Base-by-base conservation (phyloP, 805 yeast species). In the Wickerhamiella hasegawae region DNA sequence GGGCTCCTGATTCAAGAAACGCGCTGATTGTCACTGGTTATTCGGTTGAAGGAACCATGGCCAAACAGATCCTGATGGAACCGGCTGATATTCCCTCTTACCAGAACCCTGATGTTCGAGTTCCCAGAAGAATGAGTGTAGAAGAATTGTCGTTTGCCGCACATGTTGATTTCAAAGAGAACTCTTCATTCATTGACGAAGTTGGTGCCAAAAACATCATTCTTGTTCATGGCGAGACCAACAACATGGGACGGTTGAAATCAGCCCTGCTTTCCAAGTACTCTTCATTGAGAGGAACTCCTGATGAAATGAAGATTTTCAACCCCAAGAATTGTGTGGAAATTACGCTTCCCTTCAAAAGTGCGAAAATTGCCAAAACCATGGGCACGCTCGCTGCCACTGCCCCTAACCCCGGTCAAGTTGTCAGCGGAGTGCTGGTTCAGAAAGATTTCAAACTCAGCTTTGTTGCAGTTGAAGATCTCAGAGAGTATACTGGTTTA, bases 121-220 rank as follows among this genome's bases (percentile, higher is more conserved):
- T 90, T 28, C 96, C 97, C 4, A 72, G 98, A 50, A 67, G 96
- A 43, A 59, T 92, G 37, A 71, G 69, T 32, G 76, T 90, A 14
- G 96, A 87, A 44, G 99, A 90, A 55, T 77, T 90, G 3, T 85
- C 97, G 1, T 90, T 90, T 65, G 97, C 98, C n/a, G 99, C 99
- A 0, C 99, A 90, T 57, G 99, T 90, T 17, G 99, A 90, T 53
- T 90, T 78, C 56, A 83, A 80, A 48, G 95, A 90, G 51, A 90
- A 90, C 47, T 64, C 94, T 1, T 81, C 79, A 38, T 90, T 90
- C 51, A 90, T 90, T 40, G 95, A 85, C 45, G 63, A 74, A 40
- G 82, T 90, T 2, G 77, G 78, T 39, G 94, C 99, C 0, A 69
- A 69, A 40, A 74, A 79, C 36, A 80, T 90, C 40, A 83, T 87